Conservation (phyloP, 257 asterid genomes). For the Nicotiana obtusifolia region DNA sequence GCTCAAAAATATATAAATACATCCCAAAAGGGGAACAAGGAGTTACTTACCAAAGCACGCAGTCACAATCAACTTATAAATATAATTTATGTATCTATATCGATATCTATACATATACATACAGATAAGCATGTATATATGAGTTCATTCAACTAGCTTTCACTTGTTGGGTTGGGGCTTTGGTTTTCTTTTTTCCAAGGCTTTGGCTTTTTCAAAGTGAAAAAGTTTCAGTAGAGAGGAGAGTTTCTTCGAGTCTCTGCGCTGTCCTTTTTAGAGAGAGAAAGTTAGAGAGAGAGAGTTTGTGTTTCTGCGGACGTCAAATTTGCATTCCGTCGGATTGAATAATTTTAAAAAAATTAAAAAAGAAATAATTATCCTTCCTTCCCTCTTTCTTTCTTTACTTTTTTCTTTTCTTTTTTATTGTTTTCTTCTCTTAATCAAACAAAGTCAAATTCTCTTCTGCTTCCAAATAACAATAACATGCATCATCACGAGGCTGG, state of each 20-base stretch:
- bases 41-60: not conserved
- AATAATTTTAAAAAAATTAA: not conserved
- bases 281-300: conserved; percentile 14
- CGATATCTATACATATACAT: not conserved
- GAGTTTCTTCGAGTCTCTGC: conserved; percentile 12
- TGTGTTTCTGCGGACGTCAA: conserved; percentile 44
- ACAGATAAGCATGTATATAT: not conserved
- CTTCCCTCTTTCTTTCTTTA: conserved; percentile 25
- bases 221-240: not conserved
- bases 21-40: not conserved
- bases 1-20: not conserved
- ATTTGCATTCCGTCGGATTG: conserved; percentile 31
- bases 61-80: not conserved
- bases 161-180: not conserved
- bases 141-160: not conserved
- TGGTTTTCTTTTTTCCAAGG: not conserved
- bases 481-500: too few species aligned
- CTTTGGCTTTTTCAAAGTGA: not conserved
- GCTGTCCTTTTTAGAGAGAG: conserved; percentile 34
- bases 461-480: too few species aligned
- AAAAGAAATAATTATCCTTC: conserved; percentile 2
- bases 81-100: not conserved
- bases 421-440: conserved; percentile 14
- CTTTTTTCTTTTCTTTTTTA: not conserved
- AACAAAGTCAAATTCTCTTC: conserved; percentile 39